These are phyloP conservation scores for Lactarius sp. DNA, from an alignment of 768 basidiomycete genomes.

Conservation along the genomic window DNA sequence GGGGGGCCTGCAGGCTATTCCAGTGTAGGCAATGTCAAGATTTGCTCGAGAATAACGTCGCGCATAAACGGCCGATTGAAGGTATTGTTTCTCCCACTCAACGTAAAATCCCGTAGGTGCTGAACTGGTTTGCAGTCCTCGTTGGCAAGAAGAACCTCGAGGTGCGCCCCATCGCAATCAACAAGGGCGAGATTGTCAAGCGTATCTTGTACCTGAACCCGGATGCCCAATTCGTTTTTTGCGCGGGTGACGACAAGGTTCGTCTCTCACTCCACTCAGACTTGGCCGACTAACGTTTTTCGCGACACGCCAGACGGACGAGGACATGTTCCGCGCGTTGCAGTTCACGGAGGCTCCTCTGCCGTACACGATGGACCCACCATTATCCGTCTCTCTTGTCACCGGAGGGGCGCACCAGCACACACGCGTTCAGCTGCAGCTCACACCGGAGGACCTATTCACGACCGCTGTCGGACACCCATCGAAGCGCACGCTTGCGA, in stretches of 20 bases:
- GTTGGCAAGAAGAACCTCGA: slow-evolving; percentile 99
- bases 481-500: slow-evolving; percentile 83
- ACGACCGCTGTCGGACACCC: slow-evolving; percentile 91
- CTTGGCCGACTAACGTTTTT: not conserved
- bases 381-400: slow-evolving; percentile 44
- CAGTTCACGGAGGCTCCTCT: slow-evolving; percentile 42
- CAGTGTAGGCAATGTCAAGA: slow-evolving; percentile 97
- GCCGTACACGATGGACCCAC: slow-evolving; percentile 44
- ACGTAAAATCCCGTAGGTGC: not conserved
- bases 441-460: slow-evolving; percentile 71
- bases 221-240: slow-evolving; percentile 93
- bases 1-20: no score
- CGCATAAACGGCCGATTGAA: slow-evolving; percentile 91
- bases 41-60: slow-evolving; percentile 89
- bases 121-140: slow-evolving; percentile 49
- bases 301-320: slow-evolving; percentile 66
- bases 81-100: slow-evolving; percentile 39
- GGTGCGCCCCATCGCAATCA: slow-evolving; percentile 90
- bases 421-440: slow-evolving; percentile 51
- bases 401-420: slow-evolving; percentile 33
- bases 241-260: slow-evolving; percentile 97
- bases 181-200: slow-evolving; percentile 99
- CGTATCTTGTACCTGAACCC: slow-evolving; percentile 89
- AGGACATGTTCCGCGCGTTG: slow-evolving; percentile 97
- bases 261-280: not conserved